Percentiles rank a stretch among this genome's conserved stretches.
phyloP scores from a whole-genome alignment of 805 yeast species.

The Wickerhamomyces xylosicus region DNA sequence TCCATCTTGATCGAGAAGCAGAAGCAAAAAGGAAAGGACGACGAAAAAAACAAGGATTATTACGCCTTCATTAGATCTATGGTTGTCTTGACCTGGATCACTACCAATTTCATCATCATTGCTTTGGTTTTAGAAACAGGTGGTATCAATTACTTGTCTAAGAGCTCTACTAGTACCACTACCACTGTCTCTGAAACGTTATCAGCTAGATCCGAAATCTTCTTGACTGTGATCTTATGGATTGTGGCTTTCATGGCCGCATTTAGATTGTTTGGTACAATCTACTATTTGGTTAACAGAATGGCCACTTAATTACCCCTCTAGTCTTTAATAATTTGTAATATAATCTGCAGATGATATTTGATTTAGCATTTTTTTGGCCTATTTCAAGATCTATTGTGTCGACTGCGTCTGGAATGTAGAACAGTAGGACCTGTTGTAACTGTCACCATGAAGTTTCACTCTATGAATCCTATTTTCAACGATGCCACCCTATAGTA shows the following conservation, averaged over 20 bases:
- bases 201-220: slow-evolving; percentile 41
- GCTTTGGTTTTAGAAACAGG: slow-evolving; percentile 81
- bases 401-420: too few species aligned
- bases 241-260: slow-evolving; percentile 85
- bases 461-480: too few species aligned
- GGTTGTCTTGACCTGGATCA: slow-evolving; percentile 84
- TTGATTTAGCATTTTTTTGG: too few species aligned
- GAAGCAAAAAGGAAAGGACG: slow-evolving; percentile 24
- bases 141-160: slow-evolving; percentile 43
- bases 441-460: too few species aligned
- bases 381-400: too few species aligned
- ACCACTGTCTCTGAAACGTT: slow-evolving; percentile 6
- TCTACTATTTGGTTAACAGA: slow-evolving; percentile 39
- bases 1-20: slow-evolving; percentile 21
- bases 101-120: slow-evolving; percentile 72
- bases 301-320: slow-evolving; percentile 8
- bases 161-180: slow-evolving; percentile 9
- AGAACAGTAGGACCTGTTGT: too few species aligned
- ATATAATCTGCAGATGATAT: too few species aligned
- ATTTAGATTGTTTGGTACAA: slow-evolving; percentile 71
- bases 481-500: too few species aligned
- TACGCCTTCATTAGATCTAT: slow-evolving; percentile 85
- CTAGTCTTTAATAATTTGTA: too few species aligned
- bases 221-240: slow-evolving; percentile 84
- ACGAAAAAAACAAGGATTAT: slow-evolving; percentile 62